Conservation (phyloP, 352 stramenopile species). For the Phytophthora aleatoria region DNA sequence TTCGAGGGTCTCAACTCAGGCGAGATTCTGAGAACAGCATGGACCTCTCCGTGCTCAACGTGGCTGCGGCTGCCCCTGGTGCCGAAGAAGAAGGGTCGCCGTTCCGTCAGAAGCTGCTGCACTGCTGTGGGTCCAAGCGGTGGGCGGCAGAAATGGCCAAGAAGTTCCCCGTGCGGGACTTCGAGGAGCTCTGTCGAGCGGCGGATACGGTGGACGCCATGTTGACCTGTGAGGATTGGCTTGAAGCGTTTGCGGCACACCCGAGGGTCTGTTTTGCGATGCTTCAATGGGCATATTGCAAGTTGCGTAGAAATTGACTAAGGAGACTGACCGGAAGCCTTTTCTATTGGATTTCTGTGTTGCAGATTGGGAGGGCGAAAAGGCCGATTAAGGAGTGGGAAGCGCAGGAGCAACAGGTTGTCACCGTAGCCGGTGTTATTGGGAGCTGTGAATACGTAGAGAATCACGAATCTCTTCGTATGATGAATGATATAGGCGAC, state of each 20-base stretch:
- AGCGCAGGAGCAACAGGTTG: conserved; percentile 74
- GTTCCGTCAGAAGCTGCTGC: conserved; percentile 50
- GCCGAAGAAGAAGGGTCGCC: conserved; percentile 20
- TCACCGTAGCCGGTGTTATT: background rate
- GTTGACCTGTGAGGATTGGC: conserved; percentile 60
- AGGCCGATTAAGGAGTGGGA: conserved; percentile 74
- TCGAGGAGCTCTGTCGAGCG: conserved; percentile 45
- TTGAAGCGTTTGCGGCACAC: conserved; percentile 73
- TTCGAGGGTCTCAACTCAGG: background rate
- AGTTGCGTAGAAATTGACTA: too few relatives aligned
- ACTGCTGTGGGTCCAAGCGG: conserved; percentile 64
- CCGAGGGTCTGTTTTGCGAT: conserved; percentile 44
- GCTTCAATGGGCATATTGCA: background rate
- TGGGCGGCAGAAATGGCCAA: conserved; percentile 54
- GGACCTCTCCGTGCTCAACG: conserved; percentile 50
- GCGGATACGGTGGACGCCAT: conserved; percentile 45
- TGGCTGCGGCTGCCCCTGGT: conserved; percentile 32
- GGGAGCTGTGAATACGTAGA: background rate
- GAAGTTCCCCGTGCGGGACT: conserved; percentile 47
- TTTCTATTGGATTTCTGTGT: background rate
- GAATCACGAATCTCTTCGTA: background rate
- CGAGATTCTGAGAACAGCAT: conserved; percentile 15
- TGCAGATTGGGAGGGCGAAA: conserved; percentile 71
- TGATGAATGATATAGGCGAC: conserved; percentile 40
- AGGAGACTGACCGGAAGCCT: background rate